These are phyloP conservation scores for Leucocoprinus birnbaumii DNA, from an alignment of 768 basidiomycete genomes.

Conservation along the genomic window DNA sequence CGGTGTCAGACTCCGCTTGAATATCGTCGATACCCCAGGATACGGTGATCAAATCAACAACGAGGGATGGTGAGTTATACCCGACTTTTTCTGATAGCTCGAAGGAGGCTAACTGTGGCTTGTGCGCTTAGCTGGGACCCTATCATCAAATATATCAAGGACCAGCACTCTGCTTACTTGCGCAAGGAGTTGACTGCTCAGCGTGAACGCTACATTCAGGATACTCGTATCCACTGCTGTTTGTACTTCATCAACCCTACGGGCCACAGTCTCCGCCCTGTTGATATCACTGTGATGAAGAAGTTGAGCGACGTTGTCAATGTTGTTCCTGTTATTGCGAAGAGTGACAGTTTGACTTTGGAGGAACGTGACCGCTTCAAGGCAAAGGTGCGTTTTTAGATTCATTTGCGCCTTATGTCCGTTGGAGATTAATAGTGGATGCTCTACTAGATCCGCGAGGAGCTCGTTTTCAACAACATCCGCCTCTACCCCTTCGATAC, in stretches of 20 bases:
- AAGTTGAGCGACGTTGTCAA: slow-evolving; percentile 99
- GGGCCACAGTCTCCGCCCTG: slow-evolving; percentile 94
- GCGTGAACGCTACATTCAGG: slow-evolving; percentile 97
- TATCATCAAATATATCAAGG: slow-evolving; percentile 98
- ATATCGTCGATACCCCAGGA: slow-evolving; percentile 98
- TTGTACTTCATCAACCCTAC: slow-evolving; percentile 99
- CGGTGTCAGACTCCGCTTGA: slow-evolving; percentile 89
- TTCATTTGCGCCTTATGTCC: background rate
- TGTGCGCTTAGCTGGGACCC: slow-evolving; percentile 84
- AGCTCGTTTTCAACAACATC: slow-evolving; percentile 88
- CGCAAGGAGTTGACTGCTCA: slow-evolving; percentile 98
- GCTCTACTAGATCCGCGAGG: slow-evolving; percentile 79
- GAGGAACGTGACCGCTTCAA: slow-evolving; percentile 95
- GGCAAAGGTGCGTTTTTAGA: slow-evolving; percentile 59
- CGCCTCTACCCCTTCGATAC: slow-evolving; percentile 96
- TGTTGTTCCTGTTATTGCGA: slow-evolving; percentile 99
- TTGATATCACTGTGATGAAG: slow-evolving; percentile 99
- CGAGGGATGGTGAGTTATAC: slow-evolving; percentile 79
- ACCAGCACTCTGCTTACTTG: slow-evolving; percentile 98
- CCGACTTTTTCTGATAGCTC: slow-evolving; percentile 1
- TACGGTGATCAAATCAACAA: slow-evolving; percentile 99
- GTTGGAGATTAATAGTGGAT: slow-evolving; percentile 12
- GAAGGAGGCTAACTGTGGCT: slow-evolving; percentile 3
- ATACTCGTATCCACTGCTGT: slow-evolving; percentile 98
- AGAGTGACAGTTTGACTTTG: slow-evolving; percentile 89